Evolutionary conservation across 2,329 filamentous ascomycete genomes (phyloP), one percentile per base, ranked within the genome.

Genomic region (Chalaropsis thielavioides): DNA sequence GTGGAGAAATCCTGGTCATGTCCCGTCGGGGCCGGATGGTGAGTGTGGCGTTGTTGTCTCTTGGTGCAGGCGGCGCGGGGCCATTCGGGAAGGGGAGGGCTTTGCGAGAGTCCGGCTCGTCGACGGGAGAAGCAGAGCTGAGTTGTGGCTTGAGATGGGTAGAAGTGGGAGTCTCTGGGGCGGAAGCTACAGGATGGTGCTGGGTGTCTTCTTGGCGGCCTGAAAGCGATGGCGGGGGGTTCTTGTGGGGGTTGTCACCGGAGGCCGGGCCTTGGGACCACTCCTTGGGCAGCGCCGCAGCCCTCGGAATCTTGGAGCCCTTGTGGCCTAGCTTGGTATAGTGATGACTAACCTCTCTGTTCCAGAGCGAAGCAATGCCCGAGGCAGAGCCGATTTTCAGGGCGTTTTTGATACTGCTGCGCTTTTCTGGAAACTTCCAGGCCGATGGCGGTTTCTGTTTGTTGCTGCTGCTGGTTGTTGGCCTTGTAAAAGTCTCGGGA

Each of bases 51-150:
- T 41, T 72, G 19, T 65, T 64, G 31, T 69, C 69, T 8, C 63
- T 68, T 0, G 72, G 70, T 2, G 68, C 69, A 3, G 71, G 69
- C 8, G 70, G 69, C 1, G 67, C 63, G n/a, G 69, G 66, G n/a
- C 27, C 54, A 11, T 38, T 17, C 1, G 24, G 64, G 66, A 31
- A 38, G 8, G 38, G 27, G 24, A 17, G 17, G 11, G 38, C 10
- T 27, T 43, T 58, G 27, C n/a, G 31, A 24, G 38, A n/a, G n/a
- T 43, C n/a, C 3, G 41, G n/a, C 49, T 58, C 49, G 6, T 38
- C n/a, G 19, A n/a, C 44, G 51, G 51, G 51, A 35, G 22, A 56
- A 4, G 2, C 15, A 1, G 51, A 13, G 27, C 11, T 15, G 13
- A 4, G 15, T 13, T 13, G 17, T 3, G 51, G 17, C 15, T 13